Percentiles rank a stretch among this genome's conserved stretches.
phyloP scores from a whole-genome alignment of 768 basidiomycete genomes.

The Boletus insuetus region DNA sequence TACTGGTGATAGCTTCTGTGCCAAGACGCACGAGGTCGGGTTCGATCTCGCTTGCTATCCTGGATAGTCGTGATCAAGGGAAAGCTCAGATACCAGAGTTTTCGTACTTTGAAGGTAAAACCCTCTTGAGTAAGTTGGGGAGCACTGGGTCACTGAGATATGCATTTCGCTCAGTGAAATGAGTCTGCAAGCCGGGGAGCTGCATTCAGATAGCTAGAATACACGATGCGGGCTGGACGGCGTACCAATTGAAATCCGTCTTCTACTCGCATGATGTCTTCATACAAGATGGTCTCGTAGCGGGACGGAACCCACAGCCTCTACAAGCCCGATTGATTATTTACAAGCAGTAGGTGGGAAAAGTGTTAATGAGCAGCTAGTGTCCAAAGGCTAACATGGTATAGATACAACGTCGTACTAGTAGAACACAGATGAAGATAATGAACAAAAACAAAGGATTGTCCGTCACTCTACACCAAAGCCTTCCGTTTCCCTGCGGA shows the following conservation, averaged over 20 bases:
- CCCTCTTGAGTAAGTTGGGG: conserved; percentile 55
- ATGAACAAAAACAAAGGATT: conserved; percentile 4
- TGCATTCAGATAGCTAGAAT: neutral
- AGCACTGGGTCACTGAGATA: conserved; percentile 63
- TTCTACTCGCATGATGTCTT: conserved; percentile 53
- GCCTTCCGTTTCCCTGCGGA: conserved; percentile 69
- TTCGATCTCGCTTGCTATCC: conserved; percentile 49
- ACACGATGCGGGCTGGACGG: neutral
- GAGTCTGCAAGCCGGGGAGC: conserved; percentile 35
- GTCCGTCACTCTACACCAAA: conserved; percentile 57
- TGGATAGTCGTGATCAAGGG: conserved; percentile 18
- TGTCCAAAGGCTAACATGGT: neutral
- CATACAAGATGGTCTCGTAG: neutral
- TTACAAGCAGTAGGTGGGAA: too few relatives aligned
- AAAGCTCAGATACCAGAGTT: neutral
- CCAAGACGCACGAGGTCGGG: conserved; percentile 62
- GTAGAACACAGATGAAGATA: conserved; percentile 1
- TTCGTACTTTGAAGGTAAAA: conserved; percentile 47
- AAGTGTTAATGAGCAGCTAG: neutral
- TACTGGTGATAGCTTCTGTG: conserved; percentile 50
- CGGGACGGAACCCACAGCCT: neutral
- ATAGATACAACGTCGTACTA: conserved; percentile 18
- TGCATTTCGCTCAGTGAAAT: conserved; percentile 56
- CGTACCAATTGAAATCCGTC: conserved; percentile 63
- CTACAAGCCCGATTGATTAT: too few relatives aligned